These are phyloP conservation scores for Fusarium pilosicola DNA, from an alignment of 2,329 filamentous ascomycete genomes.

Conservation along the genomic window DNA sequence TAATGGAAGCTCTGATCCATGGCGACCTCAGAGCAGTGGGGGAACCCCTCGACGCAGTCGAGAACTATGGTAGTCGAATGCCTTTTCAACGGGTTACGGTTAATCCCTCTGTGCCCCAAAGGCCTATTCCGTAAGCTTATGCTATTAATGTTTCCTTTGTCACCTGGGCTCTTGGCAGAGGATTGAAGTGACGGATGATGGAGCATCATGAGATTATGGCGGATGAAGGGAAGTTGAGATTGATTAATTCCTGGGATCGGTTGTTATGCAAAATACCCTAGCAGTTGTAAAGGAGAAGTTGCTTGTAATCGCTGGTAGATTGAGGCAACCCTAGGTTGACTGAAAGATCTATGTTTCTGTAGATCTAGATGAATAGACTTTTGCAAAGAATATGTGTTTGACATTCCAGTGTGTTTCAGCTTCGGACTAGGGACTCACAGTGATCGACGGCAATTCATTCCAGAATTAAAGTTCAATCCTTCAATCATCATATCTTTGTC, in stretches of 20 bases:
- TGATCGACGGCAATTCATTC: constrained; percentile 1
- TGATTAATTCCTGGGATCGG: constrained; percentile 24
- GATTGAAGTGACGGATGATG: background rate
- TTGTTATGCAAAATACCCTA: constrained; percentile 38
- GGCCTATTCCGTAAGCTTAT: background rate
- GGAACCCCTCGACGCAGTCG: constrained; percentile 45
- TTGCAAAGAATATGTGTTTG: background rate
- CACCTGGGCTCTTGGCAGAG: constrained; percentile 3
- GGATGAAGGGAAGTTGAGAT: constrained; percentile 6
- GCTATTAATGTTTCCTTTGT: constrained; percentile 16
- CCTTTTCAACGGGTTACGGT: background rate
- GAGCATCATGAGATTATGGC: constrained; percentile 14
- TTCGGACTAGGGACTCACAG: background rate
- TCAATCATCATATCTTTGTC: background rate
- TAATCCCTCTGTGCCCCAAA: background rate
- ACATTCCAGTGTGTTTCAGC: background rate
- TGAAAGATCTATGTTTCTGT: constrained; percentile 19
- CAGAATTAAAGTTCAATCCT: background rate
- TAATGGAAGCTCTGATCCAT: constrained; percentile 37
- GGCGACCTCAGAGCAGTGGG: constrained; percentile 54
- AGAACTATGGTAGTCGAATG: constrained; percentile 39
- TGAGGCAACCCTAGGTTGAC: constrained; percentile 27
- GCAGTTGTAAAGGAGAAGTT: constrained; percentile 32
- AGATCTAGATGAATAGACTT: constrained; percentile 11
- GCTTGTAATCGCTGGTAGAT: constrained; percentile 25